These are phyloP conservation scores for Diaporthe helianthi DNA, from an alignment of 2,329 filamentous ascomycete species.

Conservation along the genomic window DNA sequence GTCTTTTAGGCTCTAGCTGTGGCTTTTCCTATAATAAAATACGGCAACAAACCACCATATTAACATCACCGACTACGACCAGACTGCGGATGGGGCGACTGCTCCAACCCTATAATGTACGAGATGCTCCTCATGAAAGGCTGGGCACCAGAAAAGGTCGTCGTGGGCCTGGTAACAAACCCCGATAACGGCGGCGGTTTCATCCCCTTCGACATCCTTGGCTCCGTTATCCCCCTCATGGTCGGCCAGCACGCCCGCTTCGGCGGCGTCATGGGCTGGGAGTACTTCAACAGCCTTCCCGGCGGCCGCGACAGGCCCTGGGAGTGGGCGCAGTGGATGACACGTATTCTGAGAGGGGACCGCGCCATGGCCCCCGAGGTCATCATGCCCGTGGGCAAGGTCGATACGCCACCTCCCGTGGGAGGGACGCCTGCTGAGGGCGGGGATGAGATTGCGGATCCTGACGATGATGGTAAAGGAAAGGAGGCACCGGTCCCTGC, in stretches of 20 bases:
- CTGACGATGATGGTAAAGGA: slow-evolving; percentile 36
- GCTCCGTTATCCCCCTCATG: slow-evolving; percentile 63
- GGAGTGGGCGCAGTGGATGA: slow-evolving; percentile 77
- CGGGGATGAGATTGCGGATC: slow-evolving; percentile 30
- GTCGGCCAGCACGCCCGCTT: slow-evolving; percentile 67
- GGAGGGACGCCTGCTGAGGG: slow-evolving; percentile 15
- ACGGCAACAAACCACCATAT: neutral
- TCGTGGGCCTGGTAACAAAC: slow-evolving; percentile 78
- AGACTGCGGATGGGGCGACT: slow-evolving; percentile 82
- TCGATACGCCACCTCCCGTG: slow-evolving; percentile 4
- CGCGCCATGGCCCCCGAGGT: slow-evolving; percentile 29
- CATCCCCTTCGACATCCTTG: slow-evolving; percentile 65
- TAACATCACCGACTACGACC: neutral
- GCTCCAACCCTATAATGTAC: slow-evolving; percentile 57
- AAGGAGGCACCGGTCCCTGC: slow-evolving; percentile 39
- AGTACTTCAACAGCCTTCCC: slow-evolving; percentile 78
- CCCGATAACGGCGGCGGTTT: slow-evolving; percentile 72
- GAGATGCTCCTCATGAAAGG: slow-evolving; percentile 58
- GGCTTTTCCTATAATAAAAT: neutral
- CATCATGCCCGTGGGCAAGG: slow-evolving; percentile 29
- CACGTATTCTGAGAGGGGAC: slow-evolving; percentile 46
- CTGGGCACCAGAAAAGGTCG: slow-evolving; percentile 72
- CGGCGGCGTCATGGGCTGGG: slow-evolving; percentile 86
- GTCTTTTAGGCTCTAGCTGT: neutral
- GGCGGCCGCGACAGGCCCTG: slow-evolving; percentile 66